These are phyloP conservation scores for Metschnikowia santaceciliae DNA, from an alignment of 805 yeast genomes.

Conservation along the genomic window DNA sequence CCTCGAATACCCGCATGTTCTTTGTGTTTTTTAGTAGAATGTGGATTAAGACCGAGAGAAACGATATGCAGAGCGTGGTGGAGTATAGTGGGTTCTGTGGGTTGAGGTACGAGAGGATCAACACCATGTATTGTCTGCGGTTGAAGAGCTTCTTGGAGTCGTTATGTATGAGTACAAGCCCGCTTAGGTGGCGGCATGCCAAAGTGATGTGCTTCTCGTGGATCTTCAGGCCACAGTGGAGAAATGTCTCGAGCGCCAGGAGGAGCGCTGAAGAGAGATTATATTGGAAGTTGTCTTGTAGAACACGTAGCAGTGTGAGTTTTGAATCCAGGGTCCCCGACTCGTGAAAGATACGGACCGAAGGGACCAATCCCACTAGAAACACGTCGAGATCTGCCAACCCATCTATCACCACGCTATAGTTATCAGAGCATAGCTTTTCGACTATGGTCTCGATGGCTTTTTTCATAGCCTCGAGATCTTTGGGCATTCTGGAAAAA, in stretches of 20 bases:
- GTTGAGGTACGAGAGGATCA: slow-evolving; percentile 26
- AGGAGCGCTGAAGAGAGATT: slow-evolving; percentile 44
- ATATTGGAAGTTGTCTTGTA: slow-evolving; percentile 52
- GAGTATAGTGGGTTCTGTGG: slow-evolving; percentile 5
- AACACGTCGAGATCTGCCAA: slow-evolving; percentile 9
- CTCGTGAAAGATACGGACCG: slow-evolving; percentile 8
- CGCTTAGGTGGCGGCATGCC: slow-evolving; percentile 48
- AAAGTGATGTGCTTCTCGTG: slow-evolving; percentile 12
- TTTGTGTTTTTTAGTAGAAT: slow-evolving; percentile 52
- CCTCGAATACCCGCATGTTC: slow-evolving; percentile 59
- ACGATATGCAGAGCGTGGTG: slow-evolving; percentile 24
- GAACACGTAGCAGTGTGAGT: slow-evolving; percentile 29
- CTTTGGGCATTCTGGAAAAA: slow-evolving; percentile 1
- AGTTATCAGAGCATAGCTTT: slow-evolving; percentile 5
- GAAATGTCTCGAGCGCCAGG: slow-evolving; percentile 16
- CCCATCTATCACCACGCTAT: slow-evolving; percentile 6
- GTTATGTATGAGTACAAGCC: slow-evolving; percentile 57
- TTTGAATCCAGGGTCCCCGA: slow-evolving; percentile 7
- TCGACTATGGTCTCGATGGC: slow-evolving; percentile 5
- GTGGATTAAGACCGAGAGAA: slow-evolving; percentile 55
- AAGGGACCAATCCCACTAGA: slow-evolving; percentile 11
- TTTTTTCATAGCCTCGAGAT: slow-evolving; percentile 4
- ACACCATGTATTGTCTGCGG: slow-evolving; percentile 36
- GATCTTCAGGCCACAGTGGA: not conserved
- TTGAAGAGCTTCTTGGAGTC: slow-evolving; percentile 48